Conservation (phyloP, 768 basidiomycete genomes). For the Mycena kentingensis region DNA sequence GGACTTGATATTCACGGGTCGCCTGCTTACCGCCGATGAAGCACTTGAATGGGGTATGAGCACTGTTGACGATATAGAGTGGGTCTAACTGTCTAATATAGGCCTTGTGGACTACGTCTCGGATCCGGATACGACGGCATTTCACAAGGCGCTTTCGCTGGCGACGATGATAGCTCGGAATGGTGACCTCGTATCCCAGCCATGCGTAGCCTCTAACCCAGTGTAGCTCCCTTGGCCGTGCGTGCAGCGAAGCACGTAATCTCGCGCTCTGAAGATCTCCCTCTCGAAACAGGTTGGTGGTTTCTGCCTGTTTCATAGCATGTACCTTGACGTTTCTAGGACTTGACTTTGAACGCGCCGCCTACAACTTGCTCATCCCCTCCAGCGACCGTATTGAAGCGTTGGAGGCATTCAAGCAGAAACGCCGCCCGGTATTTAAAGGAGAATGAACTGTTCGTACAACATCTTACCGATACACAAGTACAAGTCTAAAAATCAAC, state of each 20-base stretch:
- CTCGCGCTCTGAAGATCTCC: conserved; percentile 74
- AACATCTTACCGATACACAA: conserved; percentile 26
- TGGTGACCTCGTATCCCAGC: conserved; percentile 43
- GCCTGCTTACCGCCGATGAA: conserved; percentile 63
- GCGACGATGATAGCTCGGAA: conserved; percentile 68
- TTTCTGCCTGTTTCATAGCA: neutral
- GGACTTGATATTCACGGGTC: conserved; percentile 83
- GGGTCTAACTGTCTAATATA: conserved; percentile 35
- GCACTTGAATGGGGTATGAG: conserved; percentile 70
- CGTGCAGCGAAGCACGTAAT: conserved; percentile 88
- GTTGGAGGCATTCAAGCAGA: conserved; percentile 82
- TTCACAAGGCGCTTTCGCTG: conserved; percentile 70
- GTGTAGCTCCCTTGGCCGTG: conserved; percentile 78
- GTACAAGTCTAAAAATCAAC: conserved; percentile 32
- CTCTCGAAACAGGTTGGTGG: conserved; percentile 68
- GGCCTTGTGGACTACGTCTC: conserved; percentile 85
- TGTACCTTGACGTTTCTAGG: conserved; percentile 41
- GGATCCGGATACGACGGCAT: conserved; percentile 55
- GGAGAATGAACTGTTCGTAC: conserved; percentile 51
- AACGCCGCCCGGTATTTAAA: conserved; percentile 74
- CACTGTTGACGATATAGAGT: neutral
- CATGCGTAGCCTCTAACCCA: neutral
- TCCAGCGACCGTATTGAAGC: conserved; percentile 83
- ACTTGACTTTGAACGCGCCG: conserved; percentile 88
- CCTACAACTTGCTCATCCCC: conserved; percentile 78